phyloP scores from a whole-genome alignment of 1,284 basidiomycete genomes.

The Caloboletus firmus region DNA sequence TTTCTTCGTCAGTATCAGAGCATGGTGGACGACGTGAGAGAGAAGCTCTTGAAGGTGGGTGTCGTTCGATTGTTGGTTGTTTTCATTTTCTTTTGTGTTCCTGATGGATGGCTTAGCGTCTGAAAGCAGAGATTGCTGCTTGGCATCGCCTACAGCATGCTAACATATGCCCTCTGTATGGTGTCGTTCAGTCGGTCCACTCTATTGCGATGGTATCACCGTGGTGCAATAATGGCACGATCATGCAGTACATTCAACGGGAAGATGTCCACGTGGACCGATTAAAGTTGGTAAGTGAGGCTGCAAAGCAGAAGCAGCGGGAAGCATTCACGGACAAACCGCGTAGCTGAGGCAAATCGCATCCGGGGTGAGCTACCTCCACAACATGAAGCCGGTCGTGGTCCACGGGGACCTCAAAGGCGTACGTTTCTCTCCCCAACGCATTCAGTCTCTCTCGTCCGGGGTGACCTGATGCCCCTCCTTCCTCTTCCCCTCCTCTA shows the following conservation, averaged over 20 bases:
- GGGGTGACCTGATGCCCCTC: neutral
- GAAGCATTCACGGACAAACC: neutral
- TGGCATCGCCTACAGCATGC: constrained; percentile 55
- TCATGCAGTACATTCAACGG: constrained; percentile 47
- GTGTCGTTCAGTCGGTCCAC: constrained; percentile 47
- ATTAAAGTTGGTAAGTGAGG: constrained; percentile 44
- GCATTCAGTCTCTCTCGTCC: neutral
- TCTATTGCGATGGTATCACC: constrained; percentile 60
- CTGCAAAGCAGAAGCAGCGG: neutral
- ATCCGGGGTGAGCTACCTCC: constrained; percentile 53
- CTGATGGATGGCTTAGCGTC: constrained; percentile 37
- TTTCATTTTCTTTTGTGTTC: neutral
- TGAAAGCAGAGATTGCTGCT: constrained; percentile 51
- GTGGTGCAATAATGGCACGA: constrained; percentile 58
- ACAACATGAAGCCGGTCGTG: constrained; percentile 49
- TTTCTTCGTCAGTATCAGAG: constrained; percentile 54
- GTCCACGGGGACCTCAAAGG: constrained; percentile 61
- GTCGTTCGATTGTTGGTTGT: neutral
- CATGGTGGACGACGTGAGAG: constrained; percentile 42
- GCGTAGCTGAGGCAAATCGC: constrained; percentile 50
- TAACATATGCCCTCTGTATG: constrained; percentile 52
- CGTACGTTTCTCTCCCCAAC: constrained; percentile 28
- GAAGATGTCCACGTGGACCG: constrained; percentile 41
- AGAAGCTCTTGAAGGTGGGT: constrained; percentile 50
- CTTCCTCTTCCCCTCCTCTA: no score